phyloP scores from a whole-genome alignment of 768 basidiomycete species.

The Mycena albidolilacea region DNA sequence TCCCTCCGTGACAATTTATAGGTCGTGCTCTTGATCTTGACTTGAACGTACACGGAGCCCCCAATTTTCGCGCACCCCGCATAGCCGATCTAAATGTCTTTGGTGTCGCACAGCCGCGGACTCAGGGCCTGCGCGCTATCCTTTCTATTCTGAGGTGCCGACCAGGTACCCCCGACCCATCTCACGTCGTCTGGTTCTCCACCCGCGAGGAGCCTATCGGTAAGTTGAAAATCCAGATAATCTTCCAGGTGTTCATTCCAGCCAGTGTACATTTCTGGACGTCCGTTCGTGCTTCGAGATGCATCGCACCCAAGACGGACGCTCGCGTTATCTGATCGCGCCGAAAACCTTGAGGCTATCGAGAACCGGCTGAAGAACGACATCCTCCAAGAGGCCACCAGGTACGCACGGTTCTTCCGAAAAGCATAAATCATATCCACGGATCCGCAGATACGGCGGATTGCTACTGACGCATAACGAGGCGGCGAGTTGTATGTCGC shows the following conservation, averaged over 20 bases:
- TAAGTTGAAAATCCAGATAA: conserved; percentile 54
- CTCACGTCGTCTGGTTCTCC: conserved; percentile 94
- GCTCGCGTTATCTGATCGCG: conserved; percentile 89
- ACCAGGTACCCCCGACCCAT: conserved; percentile 72
- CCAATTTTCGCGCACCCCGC: conserved; percentile 92
- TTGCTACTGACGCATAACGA: conserved; percentile 95
- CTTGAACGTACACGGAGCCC: conserved; percentile 93
- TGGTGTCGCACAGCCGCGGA: conserved; percentile 95
- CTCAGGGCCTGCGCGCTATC: conserved; percentile 92
- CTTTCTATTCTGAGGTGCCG: conserved; percentile 86
- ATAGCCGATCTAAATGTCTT: conserved; percentile 90
- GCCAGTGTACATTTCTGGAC: conserved; percentile 88
- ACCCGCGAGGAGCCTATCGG: conserved; percentile 97
- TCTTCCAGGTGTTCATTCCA: background rate
- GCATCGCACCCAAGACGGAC: conserved; percentile 86
- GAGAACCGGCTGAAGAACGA: conserved; percentile 92
- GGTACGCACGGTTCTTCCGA: conserved; percentile 56
- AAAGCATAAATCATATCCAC: conserved; percentile 9
- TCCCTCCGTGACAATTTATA: conserved; percentile 46
- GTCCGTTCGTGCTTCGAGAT: conserved; percentile 94
- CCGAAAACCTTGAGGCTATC: conserved; percentile 95
- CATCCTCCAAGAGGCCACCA: conserved; percentile 86
- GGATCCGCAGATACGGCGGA: conserved; percentile 81
- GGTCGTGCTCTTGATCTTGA: conserved; percentile 93
- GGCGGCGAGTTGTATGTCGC: conserved; percentile 65